phyloP scores from a whole-genome alignment of 345 rosid species.

The Boechera stricta region DNA sequence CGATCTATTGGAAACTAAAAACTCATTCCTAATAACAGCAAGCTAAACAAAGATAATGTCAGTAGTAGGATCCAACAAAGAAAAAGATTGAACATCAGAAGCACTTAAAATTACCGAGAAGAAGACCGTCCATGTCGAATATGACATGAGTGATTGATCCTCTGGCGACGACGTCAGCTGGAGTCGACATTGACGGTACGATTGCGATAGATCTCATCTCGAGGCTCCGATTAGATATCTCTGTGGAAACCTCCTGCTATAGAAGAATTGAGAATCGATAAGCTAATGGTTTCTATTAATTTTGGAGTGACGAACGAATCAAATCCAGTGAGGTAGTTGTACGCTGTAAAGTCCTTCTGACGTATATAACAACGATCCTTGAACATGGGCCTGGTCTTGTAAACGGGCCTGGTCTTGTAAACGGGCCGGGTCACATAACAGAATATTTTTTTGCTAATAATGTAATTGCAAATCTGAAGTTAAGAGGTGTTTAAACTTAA shows the following conservation, averaged over 20 bases:
- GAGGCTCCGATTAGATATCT: background rate
- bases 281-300: conserved; percentile 13
- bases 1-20: background rate
- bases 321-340: background rate
- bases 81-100: background rate
- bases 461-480: background rate
- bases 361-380: background rate
- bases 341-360: background rate
- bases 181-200: conserved; percentile 21
- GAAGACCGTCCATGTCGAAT: conserved; percentile 99
- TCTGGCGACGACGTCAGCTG: conserved; percentile 33
- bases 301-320: conserved; percentile 25
- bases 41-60: background rate
- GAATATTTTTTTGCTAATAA: background rate
- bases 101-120: conserved; percentile 62
- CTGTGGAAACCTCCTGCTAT: background rate
- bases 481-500: background rate
- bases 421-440: background rate
- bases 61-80: background rate
- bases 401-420: conserved; percentile 4
- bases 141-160: conserved; percentile 75
- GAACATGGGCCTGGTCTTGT: background rate
- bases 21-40: background rate
- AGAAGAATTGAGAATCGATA: too few relatives aligned
- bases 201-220: conserved; percentile 24